phyloP scores from a whole-genome alignment of 1,139 yeast species.

The Blastobotrys buckinghamii region DNA sequence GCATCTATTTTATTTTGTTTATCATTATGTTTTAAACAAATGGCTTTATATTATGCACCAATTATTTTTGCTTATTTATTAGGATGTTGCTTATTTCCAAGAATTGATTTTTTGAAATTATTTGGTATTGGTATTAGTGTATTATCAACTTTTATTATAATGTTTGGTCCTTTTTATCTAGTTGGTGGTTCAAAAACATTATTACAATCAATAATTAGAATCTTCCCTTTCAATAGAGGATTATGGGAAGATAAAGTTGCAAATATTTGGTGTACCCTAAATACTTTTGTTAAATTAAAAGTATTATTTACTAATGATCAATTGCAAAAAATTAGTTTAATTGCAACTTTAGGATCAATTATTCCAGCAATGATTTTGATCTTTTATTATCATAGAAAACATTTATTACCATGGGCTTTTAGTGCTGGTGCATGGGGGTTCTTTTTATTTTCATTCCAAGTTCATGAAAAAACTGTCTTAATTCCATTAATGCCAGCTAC shows the following conservation, averaged over 20 bases:
- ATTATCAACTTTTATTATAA: constrained; percentile 43
- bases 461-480: constrained; percentile 87
- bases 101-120: constrained; percentile 42
- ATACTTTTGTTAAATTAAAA: constrained; percentile 67
- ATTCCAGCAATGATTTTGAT: constrained; percentile 58
- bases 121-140: constrained; percentile 61
- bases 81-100: constrained; percentile 40
- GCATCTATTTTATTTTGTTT: constrained; percentile 79
- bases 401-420: constrained; percentile 62
- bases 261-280: constrained; percentile 92
- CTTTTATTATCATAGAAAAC: constrained; percentile 47
- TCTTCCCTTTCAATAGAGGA: constrained; percentile 90
- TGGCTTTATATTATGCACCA: constrained; percentile 93
- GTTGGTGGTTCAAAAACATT: constrained; percentile 32
- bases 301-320: constrained; percentile 48
- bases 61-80: constrained; percentile 73
- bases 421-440: constrained; percentile 84
- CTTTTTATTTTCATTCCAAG: constrained; percentile 87
- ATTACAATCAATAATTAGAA: constrained; percentile 51
- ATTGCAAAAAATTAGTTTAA: constrained; percentile 57
- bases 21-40: constrained; percentile 83
- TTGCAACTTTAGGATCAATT: constrained; percentile 59
- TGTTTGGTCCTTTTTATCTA: constrained; percentile 59
- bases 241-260: constrained; percentile 98
- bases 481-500: constrained; percentile 85